These are phyloP conservation scores for Bolboschoenoplectus hybrid DNA, from an alignment of 202 grass and related monocot genomes.

Conservation along the genomic window DNA sequence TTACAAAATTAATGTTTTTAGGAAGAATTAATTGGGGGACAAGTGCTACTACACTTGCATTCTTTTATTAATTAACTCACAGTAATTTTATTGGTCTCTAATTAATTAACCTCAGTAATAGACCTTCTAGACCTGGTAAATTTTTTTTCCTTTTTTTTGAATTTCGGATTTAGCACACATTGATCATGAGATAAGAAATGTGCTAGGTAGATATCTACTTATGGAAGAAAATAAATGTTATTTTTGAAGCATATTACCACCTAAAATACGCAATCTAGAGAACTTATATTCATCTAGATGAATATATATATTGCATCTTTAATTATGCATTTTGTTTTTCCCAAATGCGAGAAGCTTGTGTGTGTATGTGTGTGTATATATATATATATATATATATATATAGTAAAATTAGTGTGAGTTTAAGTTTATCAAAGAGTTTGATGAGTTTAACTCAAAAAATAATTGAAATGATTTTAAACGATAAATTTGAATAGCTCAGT, in stretches of 20 bases:
- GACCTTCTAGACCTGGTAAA: background rate
- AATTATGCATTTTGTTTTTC: background rate
- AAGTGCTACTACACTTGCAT: background rate
- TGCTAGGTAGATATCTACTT: background rate
- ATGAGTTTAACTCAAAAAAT: too few relatives aligned
- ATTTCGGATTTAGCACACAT: background rate
- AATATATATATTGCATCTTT: background rate
- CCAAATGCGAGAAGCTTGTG: background rate
- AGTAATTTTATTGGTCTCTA: constrained; percentile 17
- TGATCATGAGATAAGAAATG: background rate
- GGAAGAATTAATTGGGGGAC: too few relatives aligned
- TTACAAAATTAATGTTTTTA: background rate
- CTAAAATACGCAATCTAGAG: background rate
- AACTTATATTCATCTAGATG: background rate
- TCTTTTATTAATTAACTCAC: background rate
- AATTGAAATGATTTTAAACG: too few relatives aligned
- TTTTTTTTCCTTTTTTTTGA: too few relatives aligned
- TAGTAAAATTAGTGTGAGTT: too few relatives aligned
- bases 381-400: too few relatives aligned
- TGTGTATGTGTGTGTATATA: background rate
- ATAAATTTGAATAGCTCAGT: too few relatives aligned
- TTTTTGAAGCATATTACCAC: background rate
- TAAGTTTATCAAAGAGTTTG: too few relatives aligned
- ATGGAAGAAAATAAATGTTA: background rate
- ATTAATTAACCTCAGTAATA: background rate